Evolutionary conservation across 2,329 filamentous ascomycete genomes (phyloP), one percentile per base, ranked within the genome.

Genomic region (Diplocarpon rosae): DNA sequence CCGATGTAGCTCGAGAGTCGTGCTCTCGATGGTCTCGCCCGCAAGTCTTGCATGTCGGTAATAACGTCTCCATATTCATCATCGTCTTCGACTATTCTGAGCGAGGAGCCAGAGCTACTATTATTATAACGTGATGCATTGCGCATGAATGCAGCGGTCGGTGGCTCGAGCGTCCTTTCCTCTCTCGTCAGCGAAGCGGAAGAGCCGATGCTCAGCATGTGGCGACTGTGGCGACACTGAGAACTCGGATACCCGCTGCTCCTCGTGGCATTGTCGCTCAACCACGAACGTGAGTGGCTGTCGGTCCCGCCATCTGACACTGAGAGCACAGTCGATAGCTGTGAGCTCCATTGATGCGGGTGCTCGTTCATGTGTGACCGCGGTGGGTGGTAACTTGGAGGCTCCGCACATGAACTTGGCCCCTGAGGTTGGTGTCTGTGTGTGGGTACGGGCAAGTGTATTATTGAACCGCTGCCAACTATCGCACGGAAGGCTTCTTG

Each of bases 51-150:
- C 39, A 83, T 65, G 46, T 81, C 77, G 5, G 75, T 72, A 17
- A 83, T 65, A 1, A 76, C 76, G 55, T 83, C 78, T 3, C 77
- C 76, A 52, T 81, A 67, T 57, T 82, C 78, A 51, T 82, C 78
- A 47, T 75, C 69, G 49, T 81, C 70, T 34, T 70, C 69, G 33
- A 81, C 65, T 27, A 71, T 65, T 35, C 68, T 69, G 20, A 64
- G 64, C 9, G 53, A 66, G 52, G 51, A 65, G 52, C 24, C 55
- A 52, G 51, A 65, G 52, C 27, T 55, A 43, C 59, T 59, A 7
- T 49, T 59, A 7, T 49, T 43, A 30, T 57, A 51, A 17, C 53
- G 51, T 56, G 52, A 61, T 47, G 65, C 61, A 50, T 61, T 48
- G 43, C 62, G 33, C 55, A 63, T 53, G 52, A 69, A 69, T 9